phyloP scores from a whole-genome alignment of 1,139 yeast genomes.

The Blastobotrys proliferans region DNA sequence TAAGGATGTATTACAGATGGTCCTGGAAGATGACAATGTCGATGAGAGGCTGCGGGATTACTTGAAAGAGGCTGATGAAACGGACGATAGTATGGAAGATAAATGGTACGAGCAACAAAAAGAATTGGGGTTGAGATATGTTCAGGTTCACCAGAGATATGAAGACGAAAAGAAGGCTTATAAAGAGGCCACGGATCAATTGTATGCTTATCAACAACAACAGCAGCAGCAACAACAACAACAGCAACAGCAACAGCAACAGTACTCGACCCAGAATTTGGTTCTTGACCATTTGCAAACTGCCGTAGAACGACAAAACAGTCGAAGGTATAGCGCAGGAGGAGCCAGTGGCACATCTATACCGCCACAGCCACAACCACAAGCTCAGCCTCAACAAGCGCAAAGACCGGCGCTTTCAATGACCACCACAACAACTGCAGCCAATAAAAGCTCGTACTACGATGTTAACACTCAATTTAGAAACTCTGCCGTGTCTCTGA shows the following conservation, averaged over 20 bases:
- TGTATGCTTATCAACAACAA: not conserved
- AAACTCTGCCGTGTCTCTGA: no score
- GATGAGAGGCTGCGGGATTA: constrained; percentile 21
- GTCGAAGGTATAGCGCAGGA: not conserved
- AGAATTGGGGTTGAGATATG: constrained; percentile 33
- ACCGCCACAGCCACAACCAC: no score
- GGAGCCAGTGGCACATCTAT: constrained; percentile 11
- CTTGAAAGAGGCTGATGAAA: constrained; percentile 23
- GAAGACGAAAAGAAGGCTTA: constrained; percentile 30
- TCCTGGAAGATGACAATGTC: constrained; percentile 22
- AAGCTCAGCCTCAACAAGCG: no score
- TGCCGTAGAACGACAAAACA: constrained; percentile 1
- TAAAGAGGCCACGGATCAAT: constrained; percentile 18
- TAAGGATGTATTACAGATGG: constrained; percentile 23
- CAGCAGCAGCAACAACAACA: not conserved
- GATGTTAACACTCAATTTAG: no score
- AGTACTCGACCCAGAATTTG: not conserved
- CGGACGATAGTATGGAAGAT: constrained; percentile 29
- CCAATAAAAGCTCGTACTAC: no score
- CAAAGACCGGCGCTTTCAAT: no score
- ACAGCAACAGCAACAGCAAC: not conserved
- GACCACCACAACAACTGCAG: no score
- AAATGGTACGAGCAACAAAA: constrained; percentile 34
- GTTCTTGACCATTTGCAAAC: constrained; percentile 3
- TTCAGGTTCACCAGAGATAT: constrained; percentile 31